Percentiles rank a stretch among this genome's conserved stretches.
Conservation (phyloP, 176 grass and related monocot species). For the Paspalum vaginatum region DNA sequence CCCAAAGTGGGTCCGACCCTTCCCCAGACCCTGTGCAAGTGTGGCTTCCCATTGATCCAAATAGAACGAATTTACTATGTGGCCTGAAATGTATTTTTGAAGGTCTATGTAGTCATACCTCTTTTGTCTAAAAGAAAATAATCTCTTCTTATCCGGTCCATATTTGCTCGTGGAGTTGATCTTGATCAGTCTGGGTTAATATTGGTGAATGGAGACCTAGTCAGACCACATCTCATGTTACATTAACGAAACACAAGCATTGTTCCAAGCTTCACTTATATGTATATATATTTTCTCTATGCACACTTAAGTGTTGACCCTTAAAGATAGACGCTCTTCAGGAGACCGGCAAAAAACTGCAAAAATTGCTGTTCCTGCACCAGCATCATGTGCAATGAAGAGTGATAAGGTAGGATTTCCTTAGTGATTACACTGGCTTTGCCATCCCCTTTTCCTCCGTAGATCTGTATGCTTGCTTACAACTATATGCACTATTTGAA, state of each 20-base stretch:
- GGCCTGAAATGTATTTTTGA: neutral
- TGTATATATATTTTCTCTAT: neutral
- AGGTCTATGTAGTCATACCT: neutral
- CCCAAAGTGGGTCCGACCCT: no score
- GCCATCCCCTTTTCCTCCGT: neutral
- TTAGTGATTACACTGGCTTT: neutral
- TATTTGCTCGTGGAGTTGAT: neutral
- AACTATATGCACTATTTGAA: neutral
- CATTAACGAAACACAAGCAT: constrained; percentile 14
- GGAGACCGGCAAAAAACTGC: constrained; percentile 45
- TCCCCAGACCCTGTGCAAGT: no score
- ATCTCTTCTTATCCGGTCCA: neutral
- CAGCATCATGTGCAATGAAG: constrained; percentile 64
- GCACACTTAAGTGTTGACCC: neutral
- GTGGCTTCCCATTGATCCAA: neutral
- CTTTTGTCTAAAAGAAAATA: neutral
- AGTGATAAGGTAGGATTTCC: constrained; percentile 67
- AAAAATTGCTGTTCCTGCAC: constrained; percentile 80
- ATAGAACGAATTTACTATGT: neutral
- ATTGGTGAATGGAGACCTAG: neutral
- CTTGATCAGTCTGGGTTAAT: neutral
- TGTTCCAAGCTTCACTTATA: constrained; percentile 5
- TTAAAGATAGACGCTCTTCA: neutral
- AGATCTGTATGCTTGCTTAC: neutral
- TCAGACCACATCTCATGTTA: constrained; percentile 18